Conservation (phyloP, 768 basidiomycete genomes). For the Rhizopogon roseolus region DNA sequence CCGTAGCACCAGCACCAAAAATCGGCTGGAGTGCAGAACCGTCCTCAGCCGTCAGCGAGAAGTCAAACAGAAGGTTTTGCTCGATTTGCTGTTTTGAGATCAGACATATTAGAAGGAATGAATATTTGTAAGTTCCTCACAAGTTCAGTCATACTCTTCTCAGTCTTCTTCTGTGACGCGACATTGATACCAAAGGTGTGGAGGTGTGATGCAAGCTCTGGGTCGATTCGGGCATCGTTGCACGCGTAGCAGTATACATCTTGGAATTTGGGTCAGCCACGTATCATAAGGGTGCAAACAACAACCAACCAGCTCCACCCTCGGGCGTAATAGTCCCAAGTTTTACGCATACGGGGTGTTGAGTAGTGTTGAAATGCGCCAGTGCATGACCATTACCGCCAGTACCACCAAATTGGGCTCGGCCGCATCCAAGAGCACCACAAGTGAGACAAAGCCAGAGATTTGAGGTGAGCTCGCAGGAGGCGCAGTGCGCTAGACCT, state of each 20-base stretch:
- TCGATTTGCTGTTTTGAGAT: constrained; percentile 72
- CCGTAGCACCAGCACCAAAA: constrained; percentile 86
- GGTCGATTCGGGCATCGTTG: constrained; percentile 78
- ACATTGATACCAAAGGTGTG: constrained; percentile 86
- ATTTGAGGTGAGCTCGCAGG: constrained; percentile 86
- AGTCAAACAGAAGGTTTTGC: constrained; percentile 92
- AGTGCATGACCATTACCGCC: constrained; percentile 91
- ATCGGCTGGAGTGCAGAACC: constrained; percentile 86
- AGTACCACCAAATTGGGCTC: constrained; percentile 74
- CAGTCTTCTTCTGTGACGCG: constrained; percentile 77
- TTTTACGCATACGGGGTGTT: constrained; percentile 85
- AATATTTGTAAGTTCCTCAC: constrained; percentile 34
- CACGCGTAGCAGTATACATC: constrained; percentile 95
- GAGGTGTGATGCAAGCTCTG: constrained; percentile 69
- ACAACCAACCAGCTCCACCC: constrained; percentile 71
- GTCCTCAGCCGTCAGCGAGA: constrained; percentile 82
- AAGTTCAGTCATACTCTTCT: constrained; percentile 95
- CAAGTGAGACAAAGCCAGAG: constrained; percentile 95
- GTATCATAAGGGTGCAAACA: not conserved
- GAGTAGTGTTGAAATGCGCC: constrained; percentile 63
- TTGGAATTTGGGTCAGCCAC: constrained; percentile 18
- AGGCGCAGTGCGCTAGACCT: constrained; percentile 78
- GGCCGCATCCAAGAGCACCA: constrained; percentile 85
- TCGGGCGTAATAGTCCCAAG: constrained; percentile 96
- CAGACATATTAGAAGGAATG: not conserved